Percentiles rank a stretch among this genome's conserved stretches.
phyloP scores from a whole-genome alignment of 75 land plant genomes.

The Azolla pinnata region DNA sequence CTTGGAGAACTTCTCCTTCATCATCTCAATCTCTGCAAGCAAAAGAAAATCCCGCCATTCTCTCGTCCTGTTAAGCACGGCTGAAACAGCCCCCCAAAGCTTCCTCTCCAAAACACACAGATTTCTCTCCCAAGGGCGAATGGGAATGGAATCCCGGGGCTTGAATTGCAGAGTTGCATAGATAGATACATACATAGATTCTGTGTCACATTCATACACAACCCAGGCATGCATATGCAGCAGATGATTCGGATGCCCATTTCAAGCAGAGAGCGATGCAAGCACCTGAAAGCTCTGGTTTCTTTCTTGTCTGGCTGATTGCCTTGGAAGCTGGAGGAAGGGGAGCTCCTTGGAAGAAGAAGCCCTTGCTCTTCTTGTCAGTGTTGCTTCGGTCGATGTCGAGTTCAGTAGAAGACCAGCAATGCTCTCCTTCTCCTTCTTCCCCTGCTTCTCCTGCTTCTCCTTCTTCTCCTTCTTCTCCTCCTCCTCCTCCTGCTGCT shows the following conservation, averaged over 20 bases:
- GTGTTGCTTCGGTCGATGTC: too few species aligned
- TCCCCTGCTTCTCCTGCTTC: too few species aligned
- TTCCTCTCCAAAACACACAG: not conserved
- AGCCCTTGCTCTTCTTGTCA: not conserved
- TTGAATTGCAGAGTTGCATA: too few species aligned
- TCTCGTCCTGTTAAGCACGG: not conserved
- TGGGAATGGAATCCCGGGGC: too few species aligned
- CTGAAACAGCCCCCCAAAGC: not conserved
- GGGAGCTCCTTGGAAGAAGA: slow-evolving; percentile 5
- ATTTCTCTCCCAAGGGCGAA: too few species aligned
- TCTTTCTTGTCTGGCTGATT: slow-evolving; percentile 17
- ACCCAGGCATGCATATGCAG: not conserved
- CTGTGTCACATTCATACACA: not conserved
- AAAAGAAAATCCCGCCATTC: not conserved
- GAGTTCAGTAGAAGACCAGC: too few species aligned
- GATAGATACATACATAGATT: too few species aligned
- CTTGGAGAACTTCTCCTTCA: slow-evolving; percentile 78
- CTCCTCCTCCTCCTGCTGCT: too few species aligned
- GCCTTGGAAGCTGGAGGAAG: slow-evolving; percentile 7
- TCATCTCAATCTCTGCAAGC: slow-evolving; percentile 57
- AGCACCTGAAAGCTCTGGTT: slow-evolving; percentile 25
- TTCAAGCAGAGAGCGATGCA: not conserved
- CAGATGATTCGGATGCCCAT: too few species aligned
- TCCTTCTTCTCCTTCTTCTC: too few species aligned
- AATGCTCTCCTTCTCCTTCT: too few species aligned